A percentile compares a stretch with the other conserved stretches of the same genome.
These are phyloP conservation scores for Marasmius tenuissimus DNA, from an alignment of 1,284 basidiomycete species.

Conservation along the genomic window DNA sequence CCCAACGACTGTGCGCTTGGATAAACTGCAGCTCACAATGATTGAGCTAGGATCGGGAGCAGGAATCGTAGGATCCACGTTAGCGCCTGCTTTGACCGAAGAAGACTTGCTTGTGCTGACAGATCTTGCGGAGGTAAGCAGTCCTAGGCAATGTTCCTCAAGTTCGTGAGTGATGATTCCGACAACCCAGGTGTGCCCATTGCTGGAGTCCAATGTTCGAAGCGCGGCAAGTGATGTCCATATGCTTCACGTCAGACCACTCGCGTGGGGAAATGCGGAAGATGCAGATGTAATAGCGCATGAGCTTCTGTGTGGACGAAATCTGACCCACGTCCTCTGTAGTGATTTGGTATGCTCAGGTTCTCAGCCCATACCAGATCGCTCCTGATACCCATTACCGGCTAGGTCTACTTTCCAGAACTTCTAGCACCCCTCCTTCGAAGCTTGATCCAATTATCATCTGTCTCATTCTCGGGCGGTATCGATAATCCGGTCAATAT, in stretches of 20 bases:
- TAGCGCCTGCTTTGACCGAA: slow-evolving; percentile 35
- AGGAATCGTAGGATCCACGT: slow-evolving; percentile 56
- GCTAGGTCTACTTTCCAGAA: slow-evolving; percentile 74
- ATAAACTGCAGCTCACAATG: slow-evolving; percentile 26
- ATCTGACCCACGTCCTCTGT: slow-evolving; percentile 65
- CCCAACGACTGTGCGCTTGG: slow-evolving; percentile 16
- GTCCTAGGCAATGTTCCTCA: not conserved
- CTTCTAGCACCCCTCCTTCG: slow-evolving; percentile 70
- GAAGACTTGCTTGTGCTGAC: slow-evolving; percentile 56
- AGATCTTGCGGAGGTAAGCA: slow-evolving; percentile 60
- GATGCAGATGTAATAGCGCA: slow-evolving; percentile 39
- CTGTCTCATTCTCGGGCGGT: slow-evolving; percentile 38
- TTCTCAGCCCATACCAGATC: slow-evolving; percentile 1
- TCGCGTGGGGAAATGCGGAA: slow-evolving; percentile 63
- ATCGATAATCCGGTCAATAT: slow-evolving; percentile 28
- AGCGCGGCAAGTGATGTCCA: not conserved
- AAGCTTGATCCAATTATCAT: slow-evolving; percentile 65
- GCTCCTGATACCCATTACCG: slow-evolving; percentile 5
- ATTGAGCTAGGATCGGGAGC: slow-evolving; percentile 77
- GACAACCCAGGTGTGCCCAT: slow-evolving; percentile 46
- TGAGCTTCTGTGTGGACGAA: slow-evolving; percentile 33
- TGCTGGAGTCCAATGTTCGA: slow-evolving; percentile 56
- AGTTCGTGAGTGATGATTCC: not conserved
- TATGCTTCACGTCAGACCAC: slow-evolving; percentile 43
- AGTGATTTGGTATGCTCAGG: slow-evolving; percentile 66